Conservation (phyloP, 2,329 filamentous ascomycete genomes). For the Uncinocarpus reesii region DNA sequence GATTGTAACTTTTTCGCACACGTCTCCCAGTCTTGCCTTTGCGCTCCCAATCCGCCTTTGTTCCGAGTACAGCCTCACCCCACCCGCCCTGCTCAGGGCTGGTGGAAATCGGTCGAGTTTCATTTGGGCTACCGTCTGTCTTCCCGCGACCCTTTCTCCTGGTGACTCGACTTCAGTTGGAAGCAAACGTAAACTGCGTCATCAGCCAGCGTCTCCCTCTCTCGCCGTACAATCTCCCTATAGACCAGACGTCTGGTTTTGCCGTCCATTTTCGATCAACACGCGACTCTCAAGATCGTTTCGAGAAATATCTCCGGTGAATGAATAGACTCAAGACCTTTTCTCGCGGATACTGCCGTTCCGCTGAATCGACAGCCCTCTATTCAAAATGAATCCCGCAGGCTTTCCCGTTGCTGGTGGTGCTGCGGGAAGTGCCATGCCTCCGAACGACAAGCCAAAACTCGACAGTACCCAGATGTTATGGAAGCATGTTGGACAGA, state of each 20-base stretch:
- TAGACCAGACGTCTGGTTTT: too few relatives aligned
- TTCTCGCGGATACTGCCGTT: conserved; percentile 9
- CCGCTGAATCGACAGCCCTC: conserved; percentile 25
- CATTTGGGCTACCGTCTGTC: background rate
- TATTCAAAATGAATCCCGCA: conserved; percentile 36
- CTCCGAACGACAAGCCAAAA: conserved; percentile 16
- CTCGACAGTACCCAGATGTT: conserved; percentile 31
- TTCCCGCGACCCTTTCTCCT: background rate
- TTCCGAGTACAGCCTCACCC: conserved; percentile 11
- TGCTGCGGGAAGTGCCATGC: conserved; percentile 28
- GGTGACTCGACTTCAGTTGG: background rate
- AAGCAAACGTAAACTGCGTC: background rate
- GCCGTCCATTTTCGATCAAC: too few relatives aligned
- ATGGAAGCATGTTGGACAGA: conserved; percentile 31
- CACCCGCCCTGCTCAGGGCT: conserved; percentile 9
- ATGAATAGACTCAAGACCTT: conserved; percentile 9
- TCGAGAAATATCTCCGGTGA: conserved; percentile 6
- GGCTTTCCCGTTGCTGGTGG: conserved; percentile 31
- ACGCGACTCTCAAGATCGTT: too few relatives aligned
- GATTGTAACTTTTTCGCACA: background rate
- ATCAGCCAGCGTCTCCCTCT: background rate
- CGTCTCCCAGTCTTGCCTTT: background rate
- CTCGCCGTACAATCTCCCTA: background rate
- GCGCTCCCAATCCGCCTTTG: background rate
- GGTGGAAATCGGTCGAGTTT: background rate